Evolutionary conservation across 805 yeast species (phyloP).

Genomic region (Sungouiozyma intestinalis): DNA sequence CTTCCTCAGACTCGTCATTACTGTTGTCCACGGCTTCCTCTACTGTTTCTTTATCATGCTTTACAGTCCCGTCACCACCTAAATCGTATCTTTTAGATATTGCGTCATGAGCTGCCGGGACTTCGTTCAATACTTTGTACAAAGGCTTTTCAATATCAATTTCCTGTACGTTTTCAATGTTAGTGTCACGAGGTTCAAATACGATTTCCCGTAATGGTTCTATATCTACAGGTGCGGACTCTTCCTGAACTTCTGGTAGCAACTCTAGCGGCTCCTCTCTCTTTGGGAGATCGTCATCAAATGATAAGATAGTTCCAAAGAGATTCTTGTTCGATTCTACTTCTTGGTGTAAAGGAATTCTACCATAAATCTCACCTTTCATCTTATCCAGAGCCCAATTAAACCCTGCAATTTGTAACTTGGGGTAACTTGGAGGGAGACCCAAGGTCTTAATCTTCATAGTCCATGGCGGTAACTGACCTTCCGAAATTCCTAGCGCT

Average conservation of each 20-base stretch:
- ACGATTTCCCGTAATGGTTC: not conserved
- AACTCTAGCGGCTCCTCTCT: not conserved
- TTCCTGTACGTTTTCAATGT: not conserved
- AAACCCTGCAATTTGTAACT: constrained; percentile 46
- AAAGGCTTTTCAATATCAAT: constrained; percentile 8
- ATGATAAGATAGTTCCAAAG: constrained; percentile 27
- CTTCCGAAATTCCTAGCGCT: constrained; percentile 59
- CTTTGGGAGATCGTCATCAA: constrained; percentile 10
- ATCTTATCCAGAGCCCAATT: constrained; percentile 34
- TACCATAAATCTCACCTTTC: constrained; percentile 29
- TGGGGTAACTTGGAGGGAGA: constrained; percentile 74
- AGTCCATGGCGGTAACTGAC: constrained; percentile 70
- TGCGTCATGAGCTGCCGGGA: constrained; percentile 2
- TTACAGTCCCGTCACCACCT: not conserved
- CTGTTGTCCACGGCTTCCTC: not conserved
- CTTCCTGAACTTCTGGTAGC: not conserved
- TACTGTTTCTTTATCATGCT: not conserved
- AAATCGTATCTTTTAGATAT: not conserved
- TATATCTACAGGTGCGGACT: not conserved
- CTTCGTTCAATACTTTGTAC: constrained; percentile 16
- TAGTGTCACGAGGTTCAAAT: not conserved
- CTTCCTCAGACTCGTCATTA: constrained; percentile 3
- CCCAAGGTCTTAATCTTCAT: constrained; percentile 58
- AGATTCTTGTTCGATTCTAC: constrained; percentile 7
- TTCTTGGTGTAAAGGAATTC: constrained; percentile 4